Evolutionary conservation across 371 early-diverging fungal species (phyloP), one percentile per base, ranked within the genome.

Genomic region (Mortierella sp.): DNA sequence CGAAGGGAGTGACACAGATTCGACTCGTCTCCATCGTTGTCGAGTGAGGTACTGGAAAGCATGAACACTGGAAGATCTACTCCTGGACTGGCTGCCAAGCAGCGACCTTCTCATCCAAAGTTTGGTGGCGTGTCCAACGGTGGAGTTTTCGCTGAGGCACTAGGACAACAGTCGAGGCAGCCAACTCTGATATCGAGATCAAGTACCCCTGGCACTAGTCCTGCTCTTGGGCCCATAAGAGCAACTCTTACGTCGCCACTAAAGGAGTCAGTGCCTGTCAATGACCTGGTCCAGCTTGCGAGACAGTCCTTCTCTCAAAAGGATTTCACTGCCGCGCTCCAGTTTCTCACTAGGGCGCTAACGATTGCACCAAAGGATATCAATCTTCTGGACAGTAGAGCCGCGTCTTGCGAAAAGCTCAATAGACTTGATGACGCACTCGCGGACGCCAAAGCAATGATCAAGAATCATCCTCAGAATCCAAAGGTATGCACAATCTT

Each of bases 351-450:
- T 1, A 54, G 65, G 18, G 74, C 74, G n/a, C 30, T 74, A 38
- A 23, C 49, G 1, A 30, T 74, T 43, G 68, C 61, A 7, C 74
- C 74, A 28, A 61, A 45, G 51, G 61, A 74, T 42, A 74, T 74
- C 65, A 74, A 68, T 51, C 58, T 74, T 1, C 48, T 74, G 19
- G 74, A 74, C 58, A 74, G 68, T 26, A 55, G 74, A 19, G 74
- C 74, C 2, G 69, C 74, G 0, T 68, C 61, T 19, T 50, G 50
- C 0, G 74, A 74, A 41, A 74, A 68, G 27, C 42, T 74, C 10
- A 61, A 50, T 14, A 55, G 61, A 23, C 19, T 64, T 21, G 52
- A 64, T 3, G 61, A 67, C 26, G 74, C 65, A 1, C 58, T 74
- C 8, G 10, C 43, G 6, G 69, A 64, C 34, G 69, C 74, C 7